Base-by-base conservation (phyloP, 2,329 filamentous ascomycete genomes). In the Phyllosticta ampelicida region DNA sequence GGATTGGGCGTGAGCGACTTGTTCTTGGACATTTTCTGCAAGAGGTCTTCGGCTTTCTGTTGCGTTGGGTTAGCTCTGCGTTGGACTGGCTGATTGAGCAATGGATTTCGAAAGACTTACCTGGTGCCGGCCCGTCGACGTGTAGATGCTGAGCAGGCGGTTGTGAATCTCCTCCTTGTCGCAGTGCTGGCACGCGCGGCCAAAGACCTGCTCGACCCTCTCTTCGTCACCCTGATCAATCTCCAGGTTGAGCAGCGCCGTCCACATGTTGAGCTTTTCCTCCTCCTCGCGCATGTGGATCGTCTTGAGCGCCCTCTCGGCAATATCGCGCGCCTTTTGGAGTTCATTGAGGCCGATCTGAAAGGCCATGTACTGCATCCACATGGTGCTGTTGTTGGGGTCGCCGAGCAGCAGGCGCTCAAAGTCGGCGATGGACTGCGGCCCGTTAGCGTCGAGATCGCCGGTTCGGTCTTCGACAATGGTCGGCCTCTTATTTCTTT, bases 301-400 rank as follows among this genome's bases (percentile, higher is more conserved):
- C 16, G 87, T 95, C 68, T 86, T 86, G 62, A 97, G 82, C 18
- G 94, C 94, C 61, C 94, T 87, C 74, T 96, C 88, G 1, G 90
- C 91, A 60, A 96, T 86, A 63, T 92, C 87, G 53, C 92, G 85
- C 11, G 94, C 91, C 73, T 90, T 94, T 61, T 86, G 84, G 19
- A 95, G 79, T 73, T 99, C 94, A 68, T 89, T 89, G 55, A 95
- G 82, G 69, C 95, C 87, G 72, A 96, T 86, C 74, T 97, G 90
- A 80, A 95, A 95, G n/a, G 91, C 90, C 90, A 99, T 97, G 75
- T 99, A 99, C 63, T 89, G 83, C 57, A 96, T 89, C 94, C 94
- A 99, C 26, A 97, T 81, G 61, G 86, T 79, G 0, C 92, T 95
- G n/a, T 89, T 92, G 74, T 97, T 90, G 2, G 94, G 90, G 70